Evolutionary conservation across 106 monocot genomes (phyloP).

Genomic region (Gastrodia elata): DNA sequence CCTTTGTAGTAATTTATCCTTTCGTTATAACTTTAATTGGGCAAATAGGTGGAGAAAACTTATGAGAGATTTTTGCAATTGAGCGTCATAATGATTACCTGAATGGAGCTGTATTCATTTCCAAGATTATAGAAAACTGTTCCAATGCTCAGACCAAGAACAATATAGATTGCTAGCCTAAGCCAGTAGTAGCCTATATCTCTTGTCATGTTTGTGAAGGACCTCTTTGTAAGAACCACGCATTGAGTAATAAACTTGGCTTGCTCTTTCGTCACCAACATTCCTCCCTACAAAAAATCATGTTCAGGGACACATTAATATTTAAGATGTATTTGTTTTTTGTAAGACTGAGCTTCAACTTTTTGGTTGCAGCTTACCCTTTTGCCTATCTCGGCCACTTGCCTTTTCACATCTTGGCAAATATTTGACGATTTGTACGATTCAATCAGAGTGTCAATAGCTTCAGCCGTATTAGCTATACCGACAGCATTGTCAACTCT

Average conservation of each 20-base stretch:
- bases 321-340: not conserved
- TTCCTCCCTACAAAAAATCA: conserved; percentile 19
- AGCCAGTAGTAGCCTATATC: conserved; percentile 48
- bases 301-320: not conserved
- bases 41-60: no score
- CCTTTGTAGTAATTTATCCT: no score
- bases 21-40: no score
- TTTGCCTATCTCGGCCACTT: conserved; percentile 9
- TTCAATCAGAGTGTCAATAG: conserved; percentile 13
- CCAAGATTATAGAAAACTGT: conserved; percentile 31
- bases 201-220: conserved; percentile 37
- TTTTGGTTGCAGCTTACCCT: conserved; percentile 2
- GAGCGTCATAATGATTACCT: conserved; percentile 6
- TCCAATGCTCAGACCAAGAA: conserved; percentile 27
- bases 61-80: no score
- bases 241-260: conserved; percentile 10
- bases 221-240: conserved; percentile 23
- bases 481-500: not conserved
- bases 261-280: conserved; percentile 12
- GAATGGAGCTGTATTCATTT: conserved; percentile 20
- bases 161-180: conserved; percentile 23
- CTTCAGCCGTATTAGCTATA: conserved; percentile 4
- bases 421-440: conserved; percentile 12
- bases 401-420: not conserved
- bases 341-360: not conserved